These are phyloP conservation scores for Suhomyces tanzawaensis DNA, from an alignment of 805 yeast species.

Conservation along the genomic window DNA sequence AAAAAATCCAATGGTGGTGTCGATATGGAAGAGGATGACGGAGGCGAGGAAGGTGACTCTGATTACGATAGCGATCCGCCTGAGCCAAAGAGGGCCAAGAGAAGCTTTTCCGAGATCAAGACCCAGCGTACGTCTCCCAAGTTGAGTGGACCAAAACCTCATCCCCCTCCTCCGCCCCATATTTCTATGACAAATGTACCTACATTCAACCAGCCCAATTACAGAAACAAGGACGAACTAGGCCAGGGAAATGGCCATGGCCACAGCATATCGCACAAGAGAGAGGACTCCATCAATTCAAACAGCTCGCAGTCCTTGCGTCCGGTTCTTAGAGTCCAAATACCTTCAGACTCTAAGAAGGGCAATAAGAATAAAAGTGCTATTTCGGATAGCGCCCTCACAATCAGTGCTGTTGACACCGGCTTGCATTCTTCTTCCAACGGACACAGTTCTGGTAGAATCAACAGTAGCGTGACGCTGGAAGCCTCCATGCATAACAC, in stretches of 20 bases:
- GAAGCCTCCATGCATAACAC: not conserved
- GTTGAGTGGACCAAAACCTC: conserved; percentile 5
- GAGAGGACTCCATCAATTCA: conserved; percentile 13
- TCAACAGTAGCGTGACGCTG: conserved; percentile 6
- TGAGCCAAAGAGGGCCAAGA: conserved; percentile 32
- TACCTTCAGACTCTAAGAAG: conserved; percentile 50
- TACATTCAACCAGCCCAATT: conserved; percentile 14
- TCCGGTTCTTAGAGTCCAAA: conserved; percentile 63
- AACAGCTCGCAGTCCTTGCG: conserved; percentile 30
- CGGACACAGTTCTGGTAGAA: not conserved
- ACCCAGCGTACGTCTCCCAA: conserved; percentile 2
- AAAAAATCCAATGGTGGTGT: conserved; percentile 11
- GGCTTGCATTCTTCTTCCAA: conserved; percentile 7
- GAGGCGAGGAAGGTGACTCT: conserved; percentile 27
- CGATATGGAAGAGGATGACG: conserved; percentile 18
- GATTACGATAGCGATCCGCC: conserved; percentile 36
- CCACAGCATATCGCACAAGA: conserved; percentile 7
- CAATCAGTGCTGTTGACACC: conserved; percentile 44
- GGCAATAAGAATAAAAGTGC: conserved; percentile 15
- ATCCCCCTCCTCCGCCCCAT: conserved; percentile 9
- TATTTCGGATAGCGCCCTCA: conserved; percentile 40
- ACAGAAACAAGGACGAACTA: conserved; percentile 5
- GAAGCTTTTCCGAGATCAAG: conserved; percentile 11
- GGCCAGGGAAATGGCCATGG: not conserved
- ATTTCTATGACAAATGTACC: conserved; percentile 11